A percentile compares a stretch with the other conserved stretches of the same genome.
phyloP scores from a whole-genome alignment of 192 early-diverging fungal species.

The Podila clonocystis region DNA sequence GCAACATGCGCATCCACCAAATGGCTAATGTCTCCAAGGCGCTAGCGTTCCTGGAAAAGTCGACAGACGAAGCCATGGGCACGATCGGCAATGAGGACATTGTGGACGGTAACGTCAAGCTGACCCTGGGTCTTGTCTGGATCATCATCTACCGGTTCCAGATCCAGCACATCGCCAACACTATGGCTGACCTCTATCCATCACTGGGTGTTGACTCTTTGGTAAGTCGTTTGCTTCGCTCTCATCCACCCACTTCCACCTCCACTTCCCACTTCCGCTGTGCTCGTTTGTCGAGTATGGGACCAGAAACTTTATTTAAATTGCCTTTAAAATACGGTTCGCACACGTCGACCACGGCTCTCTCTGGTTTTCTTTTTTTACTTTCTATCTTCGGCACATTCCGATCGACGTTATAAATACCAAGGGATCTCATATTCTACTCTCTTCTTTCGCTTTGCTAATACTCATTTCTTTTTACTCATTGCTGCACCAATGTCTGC shows the following conservation, averaged over 20 bases:
- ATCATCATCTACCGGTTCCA: conserved; percentile 67
- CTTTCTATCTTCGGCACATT: no score
- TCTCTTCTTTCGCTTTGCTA: no score
- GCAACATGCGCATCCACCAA: conserved; percentile 83
- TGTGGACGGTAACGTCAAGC: conserved; percentile 80
- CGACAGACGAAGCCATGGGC: conserved; percentile 55
- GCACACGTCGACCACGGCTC: not conserved
- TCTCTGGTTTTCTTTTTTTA: not conserved
- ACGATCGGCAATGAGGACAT: conserved; percentile 83
- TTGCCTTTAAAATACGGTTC: no score
- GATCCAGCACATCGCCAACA: conserved; percentile 57
- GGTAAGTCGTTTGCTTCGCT: conserved; percentile 22
- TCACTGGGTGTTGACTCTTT: conserved; percentile 31
- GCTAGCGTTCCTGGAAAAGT: conserved; percentile 66
- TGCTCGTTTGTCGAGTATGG: no score
- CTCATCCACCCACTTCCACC: not conserved
- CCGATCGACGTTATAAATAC: no score
- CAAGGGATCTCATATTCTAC: no score
- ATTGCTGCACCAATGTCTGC: not conserved
- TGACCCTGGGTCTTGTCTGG: conserved; percentile 63
- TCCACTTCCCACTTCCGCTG: no score
- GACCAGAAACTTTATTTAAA: no score
- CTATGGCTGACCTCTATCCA: conserved; percentile 40
- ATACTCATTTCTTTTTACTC: not conserved
- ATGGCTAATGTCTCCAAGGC: conserved; percentile 82